Base-by-base conservation (phyloP, 495 filamentous ascomycete genomes). In the Lasiosphaeria hispida region DNA sequence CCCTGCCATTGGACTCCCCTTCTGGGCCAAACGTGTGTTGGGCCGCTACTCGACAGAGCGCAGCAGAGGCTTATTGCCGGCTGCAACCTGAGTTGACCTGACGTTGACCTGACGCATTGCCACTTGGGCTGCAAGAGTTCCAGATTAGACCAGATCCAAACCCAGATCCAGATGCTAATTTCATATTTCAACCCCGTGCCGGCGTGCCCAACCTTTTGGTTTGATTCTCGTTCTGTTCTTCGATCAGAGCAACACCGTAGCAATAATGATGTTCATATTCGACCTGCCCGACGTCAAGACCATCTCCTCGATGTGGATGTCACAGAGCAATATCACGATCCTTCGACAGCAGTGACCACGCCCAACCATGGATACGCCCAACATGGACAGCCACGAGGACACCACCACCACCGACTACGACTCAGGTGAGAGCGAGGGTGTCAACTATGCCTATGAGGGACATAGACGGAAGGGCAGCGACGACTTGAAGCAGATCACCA, bases 381-480 rank as follows among this genome's bases (percentile, higher is more conserved):
- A 36, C 43, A 63, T 63, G 60, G 60, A 57, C 57, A 40, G 15
- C 53, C 40, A 59, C 51, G 48, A 53, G 43, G 50, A 57, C 43
- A 58, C 37, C 48, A 58, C 62, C 41, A 69, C 64, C 14, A 69
- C 64, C 14, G 67, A 69, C 50, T 69, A 60, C 48, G 67, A 69
- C 39, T 69, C 67, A 36, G 67, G 64, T 53, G 67, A 64, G 15
- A 67, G 62, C 17, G 67, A 61, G 40, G 53, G 58, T 1, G 55
- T 63, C 23, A 58, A 57, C 48, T 67, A 62, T 35, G 60, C 62
- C 47, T 69, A 67, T 58, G 48, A 65, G 45, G 55, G 58, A 13
- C 36, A 65, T 40, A 52, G 58, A 13, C 36, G 53, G 33, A 48
- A 30, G 35, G 19, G 1, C 19, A 3, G 30, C 15, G 53, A 47